Evolutionary conservation across 2,329 filamentous ascomycete genomes (phyloP).

Genomic region (Fusarium pilosicola): DNA sequence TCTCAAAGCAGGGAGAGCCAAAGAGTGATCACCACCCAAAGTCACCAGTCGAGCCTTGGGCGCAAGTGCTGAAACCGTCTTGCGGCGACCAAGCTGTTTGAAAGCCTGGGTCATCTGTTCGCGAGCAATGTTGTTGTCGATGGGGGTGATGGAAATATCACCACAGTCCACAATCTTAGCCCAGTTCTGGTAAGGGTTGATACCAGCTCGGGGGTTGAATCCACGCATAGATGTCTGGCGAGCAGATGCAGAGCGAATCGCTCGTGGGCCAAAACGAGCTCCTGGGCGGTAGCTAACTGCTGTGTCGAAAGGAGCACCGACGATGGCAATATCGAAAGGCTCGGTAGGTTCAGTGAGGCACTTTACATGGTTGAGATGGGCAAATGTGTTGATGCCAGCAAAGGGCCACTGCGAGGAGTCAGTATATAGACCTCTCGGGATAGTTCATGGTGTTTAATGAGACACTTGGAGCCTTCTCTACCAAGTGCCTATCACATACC

Average conservation of each 20-base stretch:
- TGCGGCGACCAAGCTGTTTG: conserved; percentile 67
- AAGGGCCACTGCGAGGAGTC: conserved; percentile 58
- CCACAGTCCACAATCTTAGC: conserved; percentile 89
- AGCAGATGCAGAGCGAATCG: conserved; percentile 84
- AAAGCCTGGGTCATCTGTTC: conserved; percentile 87
- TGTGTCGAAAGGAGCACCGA: conserved; percentile 80
- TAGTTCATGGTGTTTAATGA: not conserved
- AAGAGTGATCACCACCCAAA: conserved; percentile 77
- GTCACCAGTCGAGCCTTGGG: conserved; percentile 69
- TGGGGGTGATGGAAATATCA: conserved; percentile 86
- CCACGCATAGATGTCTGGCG: conserved; percentile 83
- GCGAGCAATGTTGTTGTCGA: conserved; percentile 85
- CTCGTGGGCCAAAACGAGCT: conserved; percentile 85
- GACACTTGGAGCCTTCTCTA: not conserved
- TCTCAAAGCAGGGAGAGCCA: conserved; percentile 75
- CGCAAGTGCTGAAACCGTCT: conserved; percentile 50
- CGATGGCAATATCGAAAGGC: conserved; percentile 75
- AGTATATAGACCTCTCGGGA: not conserved
- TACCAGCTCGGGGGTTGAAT: conserved; percentile 80
- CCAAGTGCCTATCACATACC: conserved; percentile 49
- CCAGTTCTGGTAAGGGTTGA: conserved; percentile 88
- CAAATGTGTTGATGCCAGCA: conserved; percentile 79
- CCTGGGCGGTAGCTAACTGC: conserved; percentile 70
- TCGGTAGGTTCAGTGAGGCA: conserved; percentile 74
- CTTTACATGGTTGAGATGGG: conserved; percentile 74